These are phyloP conservation scores for Lactarius hatsudake DNA, from an alignment of 768 basidiomycete genomes.

Conservation along the genomic window DNA sequence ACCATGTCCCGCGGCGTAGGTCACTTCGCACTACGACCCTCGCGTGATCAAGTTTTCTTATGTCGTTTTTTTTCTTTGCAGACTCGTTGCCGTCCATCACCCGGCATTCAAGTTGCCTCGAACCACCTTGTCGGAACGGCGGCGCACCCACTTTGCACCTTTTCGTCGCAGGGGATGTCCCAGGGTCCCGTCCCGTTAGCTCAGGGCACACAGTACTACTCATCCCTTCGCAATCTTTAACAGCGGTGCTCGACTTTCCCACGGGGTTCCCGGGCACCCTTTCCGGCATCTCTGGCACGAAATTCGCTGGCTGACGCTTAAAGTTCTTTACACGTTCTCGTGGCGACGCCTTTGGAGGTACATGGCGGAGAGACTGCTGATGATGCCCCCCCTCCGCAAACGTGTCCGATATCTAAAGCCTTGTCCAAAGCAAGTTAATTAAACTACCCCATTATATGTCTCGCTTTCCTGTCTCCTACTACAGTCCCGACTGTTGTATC, in stretches of 20 bases:
- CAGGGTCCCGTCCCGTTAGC: not conserved
- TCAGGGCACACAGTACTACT: not conserved
- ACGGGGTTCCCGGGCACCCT: not conserved
- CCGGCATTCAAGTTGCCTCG: not conserved
- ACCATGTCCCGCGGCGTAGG: constrained; percentile 5
- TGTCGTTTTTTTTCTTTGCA: not conserved
- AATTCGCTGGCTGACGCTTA: not conserved
- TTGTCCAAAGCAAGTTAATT: too few relatives aligned
- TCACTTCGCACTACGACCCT: not conserved
- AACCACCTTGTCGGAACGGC: not conserved
- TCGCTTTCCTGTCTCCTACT: not conserved
- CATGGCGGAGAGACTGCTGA: not conserved
- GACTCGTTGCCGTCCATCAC: not conserved
- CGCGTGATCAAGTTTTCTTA: not conserved
- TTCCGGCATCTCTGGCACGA: not conserved
- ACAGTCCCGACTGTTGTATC: not conserved
- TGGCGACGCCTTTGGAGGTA: not conserved
- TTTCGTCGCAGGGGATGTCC: not conserved
- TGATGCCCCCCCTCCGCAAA: not conserved
- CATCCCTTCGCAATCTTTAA: not conserved
- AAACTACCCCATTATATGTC: not conserved
- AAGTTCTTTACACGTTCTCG: not conserved
- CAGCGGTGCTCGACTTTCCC: not conserved
- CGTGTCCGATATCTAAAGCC: not conserved
- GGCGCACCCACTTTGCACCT: not conserved